Base-by-base conservation (phyloP, 306 rosid species). In the Vigna unguiculata region DNA sequence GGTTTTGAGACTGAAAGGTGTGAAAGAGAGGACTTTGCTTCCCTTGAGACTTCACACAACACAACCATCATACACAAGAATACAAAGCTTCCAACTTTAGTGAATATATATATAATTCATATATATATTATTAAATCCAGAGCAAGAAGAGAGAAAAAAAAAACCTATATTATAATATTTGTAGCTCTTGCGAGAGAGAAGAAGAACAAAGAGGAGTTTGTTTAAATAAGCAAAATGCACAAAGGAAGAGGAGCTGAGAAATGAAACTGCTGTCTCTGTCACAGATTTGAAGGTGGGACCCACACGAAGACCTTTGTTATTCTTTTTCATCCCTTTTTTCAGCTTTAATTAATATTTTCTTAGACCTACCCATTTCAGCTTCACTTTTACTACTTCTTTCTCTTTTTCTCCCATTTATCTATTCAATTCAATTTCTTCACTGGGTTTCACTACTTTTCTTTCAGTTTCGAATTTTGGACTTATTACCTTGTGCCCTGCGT, bases 191-290 rank as follows among this genome's bases (percentile, higher is more conserved):
- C 63, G 77, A 81, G 51, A 24, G 70, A 72, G 54, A 43, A 64
- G 20, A 36, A 54, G 30, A 3, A 20, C 5, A 30, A 41, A 52
- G 22, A 51, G 24, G 83, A 68, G 90, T 77, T 79, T 70, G 90
- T 81, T 81, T 82, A 87, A 90, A 85, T 83, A 85, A 83, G 86
- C 80, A 81, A 81, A 81, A 47, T 34, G 68, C 71, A 78, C 66
- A 20, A 61, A 13, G 52, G 60, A 49, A 71, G 66, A 41, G 58
- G 55, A 69, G 77, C 85, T 79, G 65, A 80, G 87, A 84, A 78
- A 83, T 58, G 90, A 88, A 92, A 88, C 97, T 86, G 91, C 77
- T 85, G 85, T 90, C 93, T 72, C 75, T 88, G 87, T 92, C 97
- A 84, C 92, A 92, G 91, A 92, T 88, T 87, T 84, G 91, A 90